Conservation (phyloP, 2,329 filamentous ascomycete species). For the Penicillium sp. region DNA sequence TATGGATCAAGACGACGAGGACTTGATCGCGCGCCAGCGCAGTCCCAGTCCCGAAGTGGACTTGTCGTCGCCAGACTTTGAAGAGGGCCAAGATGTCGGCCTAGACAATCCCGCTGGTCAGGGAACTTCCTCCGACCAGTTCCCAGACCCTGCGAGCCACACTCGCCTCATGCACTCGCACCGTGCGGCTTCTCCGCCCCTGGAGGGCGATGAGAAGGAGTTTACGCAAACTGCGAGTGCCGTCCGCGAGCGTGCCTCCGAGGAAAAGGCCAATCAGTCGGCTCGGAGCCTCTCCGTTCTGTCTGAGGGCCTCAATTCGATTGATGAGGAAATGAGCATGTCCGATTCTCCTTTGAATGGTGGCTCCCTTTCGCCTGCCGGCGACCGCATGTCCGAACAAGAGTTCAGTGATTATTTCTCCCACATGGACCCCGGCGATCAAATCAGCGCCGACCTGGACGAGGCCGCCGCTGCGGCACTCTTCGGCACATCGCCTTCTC, state of each 20-base stretch:
- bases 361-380: constrained; percentile 33
- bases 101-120: constrained; percentile 60
- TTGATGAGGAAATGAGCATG: constrained; percentile 33
- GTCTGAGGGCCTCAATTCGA: constrained; percentile 48
- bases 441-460: constrained; percentile 32
- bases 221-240: constrained; percentile 94
- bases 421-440: constrained; percentile 27
- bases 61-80: constrained; percentile 81
- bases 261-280: constrained; percentile 36
- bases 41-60: constrained; percentile 94
- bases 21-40: constrained; percentile 58
- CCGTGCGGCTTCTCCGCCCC: constrained; percentile 78
- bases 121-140: constrained; percentile 56
- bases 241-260: constrained; percentile 61
- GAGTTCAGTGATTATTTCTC: constrained; percentile 41
- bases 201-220: constrained; percentile 93
- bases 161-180: constrained; percentile 63
- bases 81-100: constrained; percentile 62
- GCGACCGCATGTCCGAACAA: constrained; percentile 31
- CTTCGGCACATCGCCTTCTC: constrained; percentile 46
- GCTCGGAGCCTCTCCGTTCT: constrained; percentile 36
- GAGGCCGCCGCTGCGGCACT: constrained; percentile 38
- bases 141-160: constrained; percentile 59
- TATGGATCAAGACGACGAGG: constrained; percentile 72
- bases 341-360: constrained; percentile 35